Base-by-base conservation (phyloP, 2,329 filamentous ascomycete genomes). In the Xylariomycetidae sp. region DNA sequence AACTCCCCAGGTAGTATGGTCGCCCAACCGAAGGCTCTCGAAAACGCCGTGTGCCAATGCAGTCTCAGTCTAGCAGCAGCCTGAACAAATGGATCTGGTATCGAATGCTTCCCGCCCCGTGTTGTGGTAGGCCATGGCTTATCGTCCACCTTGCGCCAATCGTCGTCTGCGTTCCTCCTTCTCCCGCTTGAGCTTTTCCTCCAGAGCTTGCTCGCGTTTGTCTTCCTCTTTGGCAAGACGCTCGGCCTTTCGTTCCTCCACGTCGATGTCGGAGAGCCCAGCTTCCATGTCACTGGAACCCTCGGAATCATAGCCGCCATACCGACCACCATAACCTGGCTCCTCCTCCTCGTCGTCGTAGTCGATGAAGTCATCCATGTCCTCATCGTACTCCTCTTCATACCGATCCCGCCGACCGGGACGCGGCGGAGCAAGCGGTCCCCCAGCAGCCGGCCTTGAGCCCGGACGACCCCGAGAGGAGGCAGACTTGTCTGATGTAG, bases 211-310 rank as follows among this genome's bases (percentile, higher is more conserved):
- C 50, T 79, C 76, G 2, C 65, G 65, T 59, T 75, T 82, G 37
- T 89, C 85, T 53, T 89, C 85, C 29, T 70, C 69, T 27, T 73
- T 74, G 16, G 82, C 85, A 34, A 71, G 66, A 19, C 64, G 59
- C 39, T 80, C 72, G 2, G 83, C 81, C 31, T 63, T 53, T 29
- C 67, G 63, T 54, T 90, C 85, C 55, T 90, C 85, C 22, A 71
- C 64, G 40, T 87, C 82, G 32, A 89, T 74, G 46, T 88, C 83
- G 39, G 79, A 80, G 23, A 82, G 56, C 20, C 82, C 82, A 2
- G 82, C 85, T 56, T 88, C 83, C 81, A 88, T 88, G 48, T 86
- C 84, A 5, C 81, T 85, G 5, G 79, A 83, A 5, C 56, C 76
- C 34, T 82, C 82, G 1, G 76, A 79, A 3, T 65, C 71, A 43